Base-by-base conservation (phyloP, 1,139 yeast genomes). In the Geotrichum carabidarum region DNA sequence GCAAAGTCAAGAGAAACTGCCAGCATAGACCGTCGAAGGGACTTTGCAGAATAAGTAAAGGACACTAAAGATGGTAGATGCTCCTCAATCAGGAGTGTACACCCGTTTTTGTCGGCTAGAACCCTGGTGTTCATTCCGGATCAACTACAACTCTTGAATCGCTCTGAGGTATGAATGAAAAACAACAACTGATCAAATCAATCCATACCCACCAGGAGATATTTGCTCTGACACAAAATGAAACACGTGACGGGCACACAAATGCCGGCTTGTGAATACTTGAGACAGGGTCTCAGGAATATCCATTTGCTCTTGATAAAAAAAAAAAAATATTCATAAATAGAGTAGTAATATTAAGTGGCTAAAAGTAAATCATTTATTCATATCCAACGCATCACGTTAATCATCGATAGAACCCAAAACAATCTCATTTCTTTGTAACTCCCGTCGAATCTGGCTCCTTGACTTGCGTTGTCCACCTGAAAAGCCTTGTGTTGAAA, bases 351-450 rank as follows among this genome's bases (percentile, higher is more conserved):
- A 9, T n/a, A 14, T 38, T 38, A 15, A 14, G 18, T 6, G 11
- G 43, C 14, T 14, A 9, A 14, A 38, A 4, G 12, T 38, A 14
- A 34, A 22, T 22, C 27, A 22, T 22, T 22, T 22, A 22, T 22
- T 22, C 27, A 22, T 32, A 4, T 37, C 8, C 8, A 22, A 17
- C 43, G 8, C 35, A 37, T 37, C 14, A 37, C n/a, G 9, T 48
- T 44, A 49, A 49, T 48, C 55, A 44, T 53, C 58, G 17, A 56
- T 44, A 4, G 58, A 41, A 18, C 58, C 58, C 41, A 56, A 22
- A 14, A 56, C 57, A 40, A 48, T 51, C 34, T 56, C 58, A 41
- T 56, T 56, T 30, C 42, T 34, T 30, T 50, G 43, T 2, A 55
- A 44, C 30, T 53, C 57, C 40, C 38, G 44, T 11, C 51, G 40